Evolutionary conservation across 495 filamentous ascomycete genomes (phyloP).

Genomic region (Neurospora sp.): DNA sequence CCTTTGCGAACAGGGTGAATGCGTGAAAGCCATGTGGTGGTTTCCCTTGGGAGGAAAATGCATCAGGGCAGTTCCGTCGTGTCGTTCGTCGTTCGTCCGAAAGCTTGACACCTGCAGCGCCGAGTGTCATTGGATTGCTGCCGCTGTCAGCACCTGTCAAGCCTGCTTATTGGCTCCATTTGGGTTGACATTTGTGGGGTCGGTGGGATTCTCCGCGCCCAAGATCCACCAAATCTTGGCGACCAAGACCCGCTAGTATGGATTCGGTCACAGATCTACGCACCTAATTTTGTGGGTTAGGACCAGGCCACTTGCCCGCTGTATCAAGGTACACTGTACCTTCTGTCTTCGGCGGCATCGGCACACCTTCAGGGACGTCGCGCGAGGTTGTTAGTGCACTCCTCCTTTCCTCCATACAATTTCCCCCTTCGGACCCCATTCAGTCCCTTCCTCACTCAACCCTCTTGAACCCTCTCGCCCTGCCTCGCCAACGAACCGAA

Average conservation of each 20-base stretch:
- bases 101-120: neutral
- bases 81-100: neutral
- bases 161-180: neutral
- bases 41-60: neutral
- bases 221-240: neutral
- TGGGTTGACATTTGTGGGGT: neutral
- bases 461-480: neutral
- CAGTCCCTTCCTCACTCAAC: neutral
- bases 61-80: neutral
- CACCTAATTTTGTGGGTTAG: neutral
- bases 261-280: neutral
- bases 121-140: neutral
- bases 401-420: neutral
- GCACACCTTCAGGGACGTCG: neutral
- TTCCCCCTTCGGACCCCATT: neutral
- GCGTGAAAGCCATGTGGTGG: neutral
- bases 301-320: neutral
- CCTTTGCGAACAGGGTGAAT: neutral
- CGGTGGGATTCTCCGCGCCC: neutral
- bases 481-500: neutral
- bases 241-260: neutral
- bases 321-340: neutral
- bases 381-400: neutral
- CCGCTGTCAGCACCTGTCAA: neutral
- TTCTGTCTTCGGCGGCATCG: neutral